Base-by-base conservation (phyloP, 1,284 basidiomycete species). In the Veloporphyrellus conicus region DNA sequence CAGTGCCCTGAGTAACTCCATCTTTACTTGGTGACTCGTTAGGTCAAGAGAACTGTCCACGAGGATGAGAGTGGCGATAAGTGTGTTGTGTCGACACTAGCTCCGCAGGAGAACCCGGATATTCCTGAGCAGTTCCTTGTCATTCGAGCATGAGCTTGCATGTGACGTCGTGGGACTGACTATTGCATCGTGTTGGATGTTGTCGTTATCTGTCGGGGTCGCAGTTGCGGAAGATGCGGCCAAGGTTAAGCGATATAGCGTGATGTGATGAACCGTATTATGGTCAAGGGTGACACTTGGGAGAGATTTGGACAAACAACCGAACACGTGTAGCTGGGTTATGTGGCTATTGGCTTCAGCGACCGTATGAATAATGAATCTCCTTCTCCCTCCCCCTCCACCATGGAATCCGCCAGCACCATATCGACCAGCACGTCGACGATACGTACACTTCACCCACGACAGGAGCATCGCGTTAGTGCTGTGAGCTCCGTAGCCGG, bases 111-210 rank as follows among this genome's bases (percentile, higher is more conserved):
- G 54, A 76, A 68, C 47, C 76, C 77, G 5, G 82, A 84, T 54
- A 69, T 88, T 12, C 86, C 86, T 34, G 85, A 87, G 53, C 78
- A 79, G 41, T 86, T 88, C 54, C 71, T 85, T 32, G 84, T 87
- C 28, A 74, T 84, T 15, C 70, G 79, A n/a, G 47, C 50, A 25
- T 63, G 42, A 62, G 19, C 27, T 31, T 18, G n/a, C n/a, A 25
- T 32, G 40, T 29, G 51, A 41, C 37, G 16, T 37, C n/a, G 36
- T 45, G 34, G 19, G 34, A 10, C 16, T 10, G 22, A 27, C 12
- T 33, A 11, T 33, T 29, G 10, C 35, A 29, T 23, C 22, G 16
- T 25, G 20, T 20, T 29, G 18, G 25, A 32, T 46, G 11, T 36
- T 23, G 23, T 22, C 35, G 48, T 38, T 37, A 34, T 29, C 19